Conservation (phyloP, 1,284 basidiomycete species). For the Tilletia indica region DNA sequence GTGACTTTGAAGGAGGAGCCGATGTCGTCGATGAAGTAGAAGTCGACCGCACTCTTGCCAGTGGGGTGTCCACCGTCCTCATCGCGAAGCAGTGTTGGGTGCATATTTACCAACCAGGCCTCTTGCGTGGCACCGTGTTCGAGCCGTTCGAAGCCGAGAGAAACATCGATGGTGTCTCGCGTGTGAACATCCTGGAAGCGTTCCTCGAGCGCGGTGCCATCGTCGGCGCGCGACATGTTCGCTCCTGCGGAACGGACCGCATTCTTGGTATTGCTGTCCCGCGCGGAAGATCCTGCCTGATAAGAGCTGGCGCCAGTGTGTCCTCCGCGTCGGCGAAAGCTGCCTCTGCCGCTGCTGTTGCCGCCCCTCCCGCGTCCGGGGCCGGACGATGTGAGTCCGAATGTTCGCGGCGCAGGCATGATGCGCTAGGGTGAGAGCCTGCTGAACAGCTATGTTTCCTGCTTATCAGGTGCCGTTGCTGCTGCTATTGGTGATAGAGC, state of each 20-base stretch:
- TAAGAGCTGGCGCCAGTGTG: slow-evolving; percentile 3
- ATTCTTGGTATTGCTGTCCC: background rate
- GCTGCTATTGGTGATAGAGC: too few relatives aligned
- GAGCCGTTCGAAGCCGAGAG: slow-evolving; percentile 71
- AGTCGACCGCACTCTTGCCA: slow-evolving; percentile 75
- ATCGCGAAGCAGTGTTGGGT: slow-evolving; percentile 87
- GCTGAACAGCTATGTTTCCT: too few relatives aligned
- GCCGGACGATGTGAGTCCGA: slow-evolving; percentile 14
- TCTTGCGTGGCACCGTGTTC: slow-evolving; percentile 48
- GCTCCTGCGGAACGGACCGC: background rate
- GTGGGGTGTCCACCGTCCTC: slow-evolving; percentile 62
- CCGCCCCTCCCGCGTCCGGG: background rate
- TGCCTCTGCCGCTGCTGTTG: slow-evolving; percentile 7
- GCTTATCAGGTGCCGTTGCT: too few relatives aligned
- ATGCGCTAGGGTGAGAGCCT: background rate
- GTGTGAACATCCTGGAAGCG: slow-evolving; percentile 49
- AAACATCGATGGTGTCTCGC: slow-evolving; percentile 86
- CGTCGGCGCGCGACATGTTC: slow-evolving; percentile 26
- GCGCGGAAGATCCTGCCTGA: background rate
- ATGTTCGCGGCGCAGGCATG: slow-evolving; percentile 13
- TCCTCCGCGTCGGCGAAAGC: slow-evolving; percentile 8
- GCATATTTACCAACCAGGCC: slow-evolving; percentile 97
- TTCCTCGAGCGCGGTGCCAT: slow-evolving; percentile 49
- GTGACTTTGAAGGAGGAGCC: slow-evolving; percentile 95
- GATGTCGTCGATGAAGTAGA: slow-evolving; percentile 96